Evolutionary conservation across 2,329 filamentous ascomycete genomes (phyloP), one percentile per base, ranked within the genome.

Genomic region (Venturia oleaginea): DNA sequence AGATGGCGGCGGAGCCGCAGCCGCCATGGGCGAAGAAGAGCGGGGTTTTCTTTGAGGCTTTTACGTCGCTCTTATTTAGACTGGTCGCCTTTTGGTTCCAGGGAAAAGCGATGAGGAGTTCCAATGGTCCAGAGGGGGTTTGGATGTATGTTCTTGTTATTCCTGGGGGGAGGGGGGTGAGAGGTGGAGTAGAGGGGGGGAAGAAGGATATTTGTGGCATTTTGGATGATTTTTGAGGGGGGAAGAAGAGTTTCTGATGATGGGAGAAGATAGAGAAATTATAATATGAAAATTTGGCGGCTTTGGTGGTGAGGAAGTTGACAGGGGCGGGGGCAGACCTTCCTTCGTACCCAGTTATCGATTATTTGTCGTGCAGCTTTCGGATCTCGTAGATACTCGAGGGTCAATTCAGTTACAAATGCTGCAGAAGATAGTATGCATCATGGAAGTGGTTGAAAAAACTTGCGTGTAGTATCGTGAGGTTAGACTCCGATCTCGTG

Each of bases 21-120:
- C 81, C 81, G 46, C 82, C 82, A 67, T 84, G 82, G 40, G 78
- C 73, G 71, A 84, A 83, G 72, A 83, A 77, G 15, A 84, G 70
- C 1, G 79, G 77, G 11, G 42, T 65, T 10, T 43, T 59, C 17
- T 57, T 24, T 3, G 43, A 4, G 17, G 4, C 19, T 61, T n/a
- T 10, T 43, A n/a, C n/a, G n/a, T n/a, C n/a, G n/a, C n/a, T n/a
- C n/a, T 22, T 63, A 76, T 70, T 17, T 70, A 69, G 15, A 42
- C 22, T 27, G 43, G 42, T 13, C 3, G 38, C 4, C 4, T 13
- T 24, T 5, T 59, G 61, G 48, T 63, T 24, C 65, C 66, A 63
- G 1, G 78, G 76, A 17, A 71, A 67, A n/a, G 77, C 77, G 65
- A 74, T 75, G 34, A 84, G 76, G 3, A 84, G 69, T 68, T 84